phyloP scores from a whole-genome alignment of 495 filamentous ascomycete genomes.

The Paragyromitra xinjiangensis region DNA sequence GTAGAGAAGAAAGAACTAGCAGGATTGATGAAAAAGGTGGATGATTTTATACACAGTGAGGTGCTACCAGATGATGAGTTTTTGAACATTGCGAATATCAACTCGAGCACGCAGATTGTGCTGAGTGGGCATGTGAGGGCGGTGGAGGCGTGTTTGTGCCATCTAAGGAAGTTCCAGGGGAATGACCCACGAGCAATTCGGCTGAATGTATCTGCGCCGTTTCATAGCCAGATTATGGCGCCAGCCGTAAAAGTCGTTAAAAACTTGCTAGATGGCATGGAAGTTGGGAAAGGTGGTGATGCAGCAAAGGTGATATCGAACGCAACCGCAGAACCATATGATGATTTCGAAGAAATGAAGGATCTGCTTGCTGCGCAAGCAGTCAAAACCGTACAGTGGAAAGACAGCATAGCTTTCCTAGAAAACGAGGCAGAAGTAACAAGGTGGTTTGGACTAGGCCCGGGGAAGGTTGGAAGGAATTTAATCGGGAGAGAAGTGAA shows the following conservation, averaged over 20 bases:
- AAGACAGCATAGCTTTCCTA: conserved; percentile 87
- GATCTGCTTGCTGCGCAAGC: conserved; percentile 78
- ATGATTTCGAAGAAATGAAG: conserved; percentile 74
- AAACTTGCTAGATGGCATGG: conserved; percentile 66
- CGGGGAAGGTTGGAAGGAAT: conserved; percentile 92
- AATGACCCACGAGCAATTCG: conserved; percentile 90
- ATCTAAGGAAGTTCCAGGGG: conserved; percentile 89
- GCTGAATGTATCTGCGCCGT: conserved; percentile 88
- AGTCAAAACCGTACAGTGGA: conserved; percentile 91
- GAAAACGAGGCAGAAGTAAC: conserved; percentile 84
- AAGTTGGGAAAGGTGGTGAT: conserved; percentile 51
- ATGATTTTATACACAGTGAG: conserved; percentile 77
- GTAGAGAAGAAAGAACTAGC: conserved; percentile 79
- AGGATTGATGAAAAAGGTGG: conserved; percentile 73
- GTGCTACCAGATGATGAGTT: conserved; percentile 76
- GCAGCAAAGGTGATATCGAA: conserved; percentile 76
- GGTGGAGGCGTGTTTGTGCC: conserved; percentile 84
- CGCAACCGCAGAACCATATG: conserved; percentile 80
- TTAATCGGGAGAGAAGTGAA: conserved; percentile 94
- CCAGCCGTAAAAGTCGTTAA: conserved; percentile 79
- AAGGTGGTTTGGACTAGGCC: conserved; percentile 92
- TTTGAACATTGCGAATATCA: conserved; percentile 92
- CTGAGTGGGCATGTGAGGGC: conserved; percentile 84
- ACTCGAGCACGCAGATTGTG: conserved; percentile 95
- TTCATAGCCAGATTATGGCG: conserved; percentile 92